Base-by-base conservation (phyloP, 441 rosid species). In the Metrosideros polymorpha region DNA sequence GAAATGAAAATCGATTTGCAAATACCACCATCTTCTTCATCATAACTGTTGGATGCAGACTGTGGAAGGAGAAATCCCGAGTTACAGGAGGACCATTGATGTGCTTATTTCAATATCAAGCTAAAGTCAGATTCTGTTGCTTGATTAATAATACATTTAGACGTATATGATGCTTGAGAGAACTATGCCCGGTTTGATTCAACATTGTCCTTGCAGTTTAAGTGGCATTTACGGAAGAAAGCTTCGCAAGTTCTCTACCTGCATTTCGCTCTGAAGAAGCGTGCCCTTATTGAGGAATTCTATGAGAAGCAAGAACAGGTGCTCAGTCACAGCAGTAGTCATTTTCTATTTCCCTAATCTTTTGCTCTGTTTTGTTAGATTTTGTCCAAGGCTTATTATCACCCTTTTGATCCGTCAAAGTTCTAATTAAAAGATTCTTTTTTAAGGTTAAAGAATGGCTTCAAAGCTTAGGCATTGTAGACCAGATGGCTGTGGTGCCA, bases 381-480 rank as follows among this genome's bases (percentile, higher is more conserved):
- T 19, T 12, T 30, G 82, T 35, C 47, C 30, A 61, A 10, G 79
- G 79, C 49, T 71, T 71, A 22, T 71, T 10, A 71, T 71, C 1
- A 25, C 49, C 17, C 79, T 71, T 71, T 71, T 71, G 45, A 71
- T 39, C 49, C 0, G 1, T 22, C 0, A 4, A 18, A 19, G 56
- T 49, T 51, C 59, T 83, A 42, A 52, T 30, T 22, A 54, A n/a
- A 52, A 35, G 29, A 29, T 50, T 57, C 9, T 86, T 75, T 30
- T 52, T n/a, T 49, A 83, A 86, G 88, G 88, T 86, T 86, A 86
- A 83, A 83, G 88, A 86, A 86, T 86, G 88, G 88, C 83, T 86
- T n/a, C 82, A 86, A 43, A 82, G 85, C 82, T 51, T 86, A 83
- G 88, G 85, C 66, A 83, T 86, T 1, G 88, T 52, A 17, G 88